Percentiles rank a stretch among this genome's conserved stretches.
These are phyloP conservation scores for Phytopythium montanum DNA, from an alignment of 352 stramenopile genomes.

Conservation along the genomic window DNA sequence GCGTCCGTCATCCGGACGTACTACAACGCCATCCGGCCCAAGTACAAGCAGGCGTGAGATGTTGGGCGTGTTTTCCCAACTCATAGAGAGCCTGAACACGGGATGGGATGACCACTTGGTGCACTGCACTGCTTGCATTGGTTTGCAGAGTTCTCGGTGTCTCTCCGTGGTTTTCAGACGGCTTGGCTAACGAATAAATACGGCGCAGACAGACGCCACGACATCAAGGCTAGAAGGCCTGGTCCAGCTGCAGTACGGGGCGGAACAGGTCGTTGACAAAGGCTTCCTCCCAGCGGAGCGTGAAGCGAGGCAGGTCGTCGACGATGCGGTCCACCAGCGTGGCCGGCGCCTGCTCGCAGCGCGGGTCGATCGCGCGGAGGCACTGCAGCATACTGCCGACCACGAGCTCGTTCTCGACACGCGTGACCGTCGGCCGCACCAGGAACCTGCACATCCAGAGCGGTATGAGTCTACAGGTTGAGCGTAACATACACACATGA, in stretches of 20 bases:
- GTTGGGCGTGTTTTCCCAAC: not conserved
- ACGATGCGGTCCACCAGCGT: conserved; percentile 28
- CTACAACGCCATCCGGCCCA: conserved; percentile 50
- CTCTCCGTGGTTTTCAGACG: not conserved
- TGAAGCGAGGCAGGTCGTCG: conserved; percentile 34
- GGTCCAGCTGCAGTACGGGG: conserved; percentile 20
- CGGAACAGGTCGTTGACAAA: conserved; percentile 35
- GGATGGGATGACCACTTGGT: not conserved
- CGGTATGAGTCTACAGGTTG: not conserved
- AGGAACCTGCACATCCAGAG: conserved; percentile 15
- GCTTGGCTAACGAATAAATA: conserved; percentile 5
- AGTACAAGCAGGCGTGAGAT: conserved; percentile 57
- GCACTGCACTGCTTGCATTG: not conserved
- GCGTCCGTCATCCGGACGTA: conserved; percentile 67
- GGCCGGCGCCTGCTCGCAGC: conserved; percentile 13
- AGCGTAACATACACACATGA: not conserved
- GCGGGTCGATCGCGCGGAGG: conserved; percentile 27
- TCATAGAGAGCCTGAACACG: not conserved
- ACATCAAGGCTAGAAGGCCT: conserved; percentile 13
- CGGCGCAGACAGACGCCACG: not conserved
- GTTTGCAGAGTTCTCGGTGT: not conserved
- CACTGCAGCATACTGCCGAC: conserved; percentile 36
- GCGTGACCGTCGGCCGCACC: conserved; percentile 30
- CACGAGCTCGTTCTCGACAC: conserved; percentile 16
- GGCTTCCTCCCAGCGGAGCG: conserved; percentile 42